A percentile compares a stretch with the other conserved stretches of the same genome.
phyloP scores from a whole-genome alignment of 2,329 filamentous ascomycete genomes.

The Dothideomycetes sp. region DNA sequence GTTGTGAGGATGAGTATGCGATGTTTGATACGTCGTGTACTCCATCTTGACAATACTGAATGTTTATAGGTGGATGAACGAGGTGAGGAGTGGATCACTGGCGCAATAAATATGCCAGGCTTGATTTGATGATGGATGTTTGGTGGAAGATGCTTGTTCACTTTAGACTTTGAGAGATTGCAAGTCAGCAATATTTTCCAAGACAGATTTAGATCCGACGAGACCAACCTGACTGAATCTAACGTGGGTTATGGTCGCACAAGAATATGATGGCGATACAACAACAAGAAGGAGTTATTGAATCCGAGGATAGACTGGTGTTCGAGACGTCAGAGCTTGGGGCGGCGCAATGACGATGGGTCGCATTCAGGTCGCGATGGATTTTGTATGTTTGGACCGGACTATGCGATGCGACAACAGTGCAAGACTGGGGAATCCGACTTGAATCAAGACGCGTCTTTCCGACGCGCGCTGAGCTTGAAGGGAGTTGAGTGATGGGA shows the following conservation, averaged over 20 bases:
- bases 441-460: slow-evolving; percentile 8
- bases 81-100: background rate
- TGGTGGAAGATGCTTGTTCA: background rate
- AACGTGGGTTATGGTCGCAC: slow-evolving; percentile 4
- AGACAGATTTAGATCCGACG: background rate
- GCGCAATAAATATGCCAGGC: background rate
- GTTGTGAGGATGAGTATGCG: slow-evolving; percentile 30
- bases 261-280: background rate
- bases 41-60: slow-evolving; percentile 31
- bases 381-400: no score
- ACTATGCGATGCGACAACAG: background rate
- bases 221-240: background rate
- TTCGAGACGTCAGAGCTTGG: no score
- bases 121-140: background rate
- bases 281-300: background rate
- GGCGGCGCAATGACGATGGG: background rate
- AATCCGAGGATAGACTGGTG: no score
- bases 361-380: slow-evolving; percentile 5
- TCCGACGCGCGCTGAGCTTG: slow-evolving; percentile 1
- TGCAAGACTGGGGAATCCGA: background rate
- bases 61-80: background rate
- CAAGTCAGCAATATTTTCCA: background rate
- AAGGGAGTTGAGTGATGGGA: slow-evolving; percentile 5
- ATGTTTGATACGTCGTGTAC: slow-evolving; percentile 40
- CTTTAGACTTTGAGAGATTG: no score